phyloP scores from a whole-genome alignment of 495 filamentous ascomycete species.

The Cladorrhinum samala region DNA sequence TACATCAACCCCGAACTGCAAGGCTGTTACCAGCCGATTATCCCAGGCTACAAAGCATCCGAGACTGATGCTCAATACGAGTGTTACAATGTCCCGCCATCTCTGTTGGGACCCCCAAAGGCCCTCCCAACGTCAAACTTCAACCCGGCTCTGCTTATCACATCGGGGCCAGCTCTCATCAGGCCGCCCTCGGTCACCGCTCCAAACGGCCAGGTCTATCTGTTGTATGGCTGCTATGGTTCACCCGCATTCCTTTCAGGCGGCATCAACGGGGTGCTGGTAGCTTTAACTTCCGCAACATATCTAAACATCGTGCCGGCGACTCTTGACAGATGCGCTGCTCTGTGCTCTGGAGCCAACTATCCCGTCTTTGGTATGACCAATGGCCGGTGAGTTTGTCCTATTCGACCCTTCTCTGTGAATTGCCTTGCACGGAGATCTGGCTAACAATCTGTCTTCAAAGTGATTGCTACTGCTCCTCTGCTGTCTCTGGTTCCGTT shows the following conservation, averaged over 20 bases:
- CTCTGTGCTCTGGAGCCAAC: neutral
- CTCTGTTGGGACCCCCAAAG: slow-evolving; percentile 1
- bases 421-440: too few species aligned
- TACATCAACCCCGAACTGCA: slow-evolving; percentile 5
- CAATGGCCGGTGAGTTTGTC: neutral
- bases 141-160: neutral
- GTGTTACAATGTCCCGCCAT: neutral
- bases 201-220: neutral
- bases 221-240: neutral
- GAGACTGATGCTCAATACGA: neutral
- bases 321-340: neutral
- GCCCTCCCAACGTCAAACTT: neutral
- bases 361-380: neutral
- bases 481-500: neutral
- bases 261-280: neutral
- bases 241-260: neutral
- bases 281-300: neutral
- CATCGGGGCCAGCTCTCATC: neutral
- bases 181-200: neutral
- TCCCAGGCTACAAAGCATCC: slow-evolving; percentile 3
- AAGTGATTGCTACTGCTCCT: neutral
- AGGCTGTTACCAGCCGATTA: neutral
- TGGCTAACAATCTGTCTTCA: too few species aligned
- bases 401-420: too few species aligned
- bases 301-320: neutral